Base-by-base conservation (phyloP, 2,329 filamentous ascomycete genomes). In the Aspergillus costaricaensis region DNA sequence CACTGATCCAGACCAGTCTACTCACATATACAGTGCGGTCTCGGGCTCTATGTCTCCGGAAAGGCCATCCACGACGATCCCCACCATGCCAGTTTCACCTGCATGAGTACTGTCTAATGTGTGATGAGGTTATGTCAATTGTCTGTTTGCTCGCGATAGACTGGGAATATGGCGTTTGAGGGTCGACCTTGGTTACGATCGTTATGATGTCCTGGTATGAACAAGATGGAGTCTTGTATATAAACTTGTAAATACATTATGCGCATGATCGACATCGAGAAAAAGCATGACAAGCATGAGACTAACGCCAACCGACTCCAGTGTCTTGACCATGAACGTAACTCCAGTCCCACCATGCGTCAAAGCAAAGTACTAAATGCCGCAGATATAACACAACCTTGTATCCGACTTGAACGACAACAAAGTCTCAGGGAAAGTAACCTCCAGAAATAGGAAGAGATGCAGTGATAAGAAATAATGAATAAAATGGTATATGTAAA, bases 21-120 rank as follows among this genome's bases (percentile, higher is more conserved):
- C 58, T 51, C 14, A n/a, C 14, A 14, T 36, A 2, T 39, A n/a
- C 36, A 70, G 65, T 74, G 73, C 44, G 71, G 71, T 55, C 68
- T 75, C n/a, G 73, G 73, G 21, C 70, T 75, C 10, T 75, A 69
- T 57, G 71, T 74, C 21, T 75, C 73, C 8, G 72, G 73, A 3
- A 74, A 74, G 49, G 68, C 71, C n/a, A 66, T 75, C 21, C 72
- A 74, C 27, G 72, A 74, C 43, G 67, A 73, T 43, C 66, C 71
- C 27, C 69, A 68, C 57, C 67, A 65, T 30, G 64, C 64, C 6
- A 74, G 71, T 58, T 75, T 75, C 61, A 73, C 73, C 5, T 75
- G 73, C 44, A 68, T 67, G 14, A 72, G 67, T 50, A 36, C 32
- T 36, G 32, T 36, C 10, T 36, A 73, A 68, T 65, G 66, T 68